Evolutionary conservation across 2,329 filamentous ascomycete genomes (phyloP), one percentile per base, ranked within the genome.

Genomic region (Plenodomus biglobosus): DNA sequence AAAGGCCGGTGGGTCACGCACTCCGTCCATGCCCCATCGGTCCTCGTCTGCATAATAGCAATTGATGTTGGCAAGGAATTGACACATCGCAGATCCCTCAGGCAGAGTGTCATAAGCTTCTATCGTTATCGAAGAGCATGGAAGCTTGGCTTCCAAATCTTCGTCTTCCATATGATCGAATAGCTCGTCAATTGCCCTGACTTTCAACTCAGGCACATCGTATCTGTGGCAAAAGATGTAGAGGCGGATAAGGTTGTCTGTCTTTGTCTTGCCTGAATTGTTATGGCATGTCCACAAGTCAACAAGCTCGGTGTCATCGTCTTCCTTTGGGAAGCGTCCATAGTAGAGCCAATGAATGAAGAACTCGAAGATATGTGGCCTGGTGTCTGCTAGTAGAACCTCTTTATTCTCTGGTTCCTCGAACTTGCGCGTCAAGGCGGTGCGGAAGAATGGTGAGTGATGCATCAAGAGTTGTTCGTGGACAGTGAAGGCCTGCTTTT

Each of bases 331-430:
- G 8, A 59, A 41, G 0, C 36, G 34, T 21, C 50, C 34, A 17
- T 55, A 40, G 21, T 59, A 55, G 11, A 59, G 34, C 56, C 56
- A 62, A 30, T 59, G 46, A n/a, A 54, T 36, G 32, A 54, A 52
- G 36, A 49, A 39, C 39, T 58, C 46, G 41, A 59, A 57, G 4
- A 19, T 44, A 2, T 38, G 8, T 15, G 27, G 8, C 15, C 7
- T 7, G 4, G 0, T 34, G 13, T 56, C 44, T 35, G 30, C 11
- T 5, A 56, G 32, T 2, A 32, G 27, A 10, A 62, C 42, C 2
- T 40, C 22, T 35, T 46, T 56, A 3, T 56, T 46, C 22, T 46
- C 27, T 20, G 47, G 46, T 18, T 60, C 57, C 19, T 55, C 56
- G 46, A 56, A 60, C 2, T 24, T 20, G 2, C 50, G 41, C 5